These are phyloP conservation scores for Solanum virginianum DNA, from an alignment of 257 asterid species.

Conservation along the genomic window DNA sequence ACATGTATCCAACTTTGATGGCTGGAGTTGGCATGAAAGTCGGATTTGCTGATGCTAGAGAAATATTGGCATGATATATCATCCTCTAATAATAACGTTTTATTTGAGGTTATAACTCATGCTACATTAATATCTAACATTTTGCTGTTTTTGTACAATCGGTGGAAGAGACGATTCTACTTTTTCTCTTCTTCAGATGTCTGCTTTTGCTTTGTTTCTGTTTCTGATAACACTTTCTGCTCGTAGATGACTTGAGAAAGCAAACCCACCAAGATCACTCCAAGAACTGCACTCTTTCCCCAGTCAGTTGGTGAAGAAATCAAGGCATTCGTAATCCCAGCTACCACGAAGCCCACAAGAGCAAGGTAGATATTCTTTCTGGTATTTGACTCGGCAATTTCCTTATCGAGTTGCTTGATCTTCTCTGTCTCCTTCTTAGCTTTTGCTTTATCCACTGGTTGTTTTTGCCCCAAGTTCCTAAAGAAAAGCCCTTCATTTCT, in stretches of 20 bases:
- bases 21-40: constrained; percentile 28
- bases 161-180: constrained; percentile 5
- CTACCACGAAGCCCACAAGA: constrained; percentile 46
- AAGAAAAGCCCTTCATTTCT: constrained; percentile 86
- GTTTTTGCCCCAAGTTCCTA: constrained; percentile 44
- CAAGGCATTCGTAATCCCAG: constrained; percentile 47
- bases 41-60: constrained; percentile 38
- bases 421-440: constrained; percentile 54
- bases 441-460: constrained; percentile 41
- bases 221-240: constrained; percentile 47
- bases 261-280: constrained; percentile 64
- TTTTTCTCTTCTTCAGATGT: constrained; percentile 25
- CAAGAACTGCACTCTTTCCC: constrained; percentile 62
- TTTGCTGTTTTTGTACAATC: background rate
- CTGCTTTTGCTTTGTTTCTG: constrained; percentile 22
- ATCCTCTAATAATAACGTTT: constrained; percentile 42
- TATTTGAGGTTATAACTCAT: constrained; percentile 58
- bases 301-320: constrained; percentile 42
- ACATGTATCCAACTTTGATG: constrained; percentile 27
- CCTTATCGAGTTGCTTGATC: constrained; percentile 37
- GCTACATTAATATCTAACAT: constrained; percentile 30
- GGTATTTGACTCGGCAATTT: constrained; percentile 47
- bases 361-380: constrained; percentile 69
- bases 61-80: constrained; percentile 33
- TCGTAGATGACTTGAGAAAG: constrained; percentile 62